Conservation (phyloP, 2,329 filamentous ascomycete genomes). For the Aspergillus sp. region DNA sequence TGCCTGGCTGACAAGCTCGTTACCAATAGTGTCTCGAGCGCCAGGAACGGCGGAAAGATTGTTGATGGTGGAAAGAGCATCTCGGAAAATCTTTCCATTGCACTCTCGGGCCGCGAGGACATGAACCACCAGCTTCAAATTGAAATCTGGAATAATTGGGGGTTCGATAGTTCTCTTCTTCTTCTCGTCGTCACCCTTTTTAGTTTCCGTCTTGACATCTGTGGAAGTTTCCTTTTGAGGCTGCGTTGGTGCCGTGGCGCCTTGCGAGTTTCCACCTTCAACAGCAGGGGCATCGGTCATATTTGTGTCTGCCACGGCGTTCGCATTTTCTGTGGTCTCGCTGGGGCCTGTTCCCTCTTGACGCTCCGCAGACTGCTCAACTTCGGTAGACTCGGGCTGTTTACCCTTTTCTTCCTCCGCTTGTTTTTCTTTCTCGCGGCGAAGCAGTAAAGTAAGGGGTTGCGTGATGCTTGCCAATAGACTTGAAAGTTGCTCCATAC, state of each 20-base stretch:
- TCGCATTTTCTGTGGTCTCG: conserved; percentile 22
- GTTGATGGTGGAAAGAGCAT: conserved; percentile 97
- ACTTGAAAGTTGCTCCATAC: conserved; percentile 90
- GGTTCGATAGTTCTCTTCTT: conserved; percentile 69
- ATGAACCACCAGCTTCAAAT: conserved; percentile 90
- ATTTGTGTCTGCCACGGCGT: conserved; percentile 36
- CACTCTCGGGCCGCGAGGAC: conserved; percentile 96
- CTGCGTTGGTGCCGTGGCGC: conserved; percentile 25
- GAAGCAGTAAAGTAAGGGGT: conserved; percentile 77
- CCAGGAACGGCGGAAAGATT: conserved; percentile 91
- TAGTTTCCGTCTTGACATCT: conserved; percentile 33
- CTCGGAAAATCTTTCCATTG: conserved; percentile 95
- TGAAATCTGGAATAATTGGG: conserved; percentile 82
- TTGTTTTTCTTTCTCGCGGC: conserved; percentile 75
- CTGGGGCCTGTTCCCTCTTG: conserved; percentile 24
- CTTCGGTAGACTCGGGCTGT: conserved; percentile 30
- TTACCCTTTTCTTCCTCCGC: conserved; percentile 43
- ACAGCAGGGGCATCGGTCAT: conserved; percentile 39
- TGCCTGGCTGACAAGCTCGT: conserved; percentile 85
- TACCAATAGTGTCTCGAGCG: conserved; percentile 87
- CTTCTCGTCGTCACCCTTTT: conserved; percentile 50
- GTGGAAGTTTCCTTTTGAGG: conserved; percentile 30
- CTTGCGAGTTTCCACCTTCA: conserved; percentile 31
- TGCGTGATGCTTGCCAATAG: conserved; percentile 85
- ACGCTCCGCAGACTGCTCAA: conserved; percentile 19